These are phyloP conservation scores for Ailanthus altissimus DNA, from an alignment of 345 rosid species.

Conservation along the genomic window DNA sequence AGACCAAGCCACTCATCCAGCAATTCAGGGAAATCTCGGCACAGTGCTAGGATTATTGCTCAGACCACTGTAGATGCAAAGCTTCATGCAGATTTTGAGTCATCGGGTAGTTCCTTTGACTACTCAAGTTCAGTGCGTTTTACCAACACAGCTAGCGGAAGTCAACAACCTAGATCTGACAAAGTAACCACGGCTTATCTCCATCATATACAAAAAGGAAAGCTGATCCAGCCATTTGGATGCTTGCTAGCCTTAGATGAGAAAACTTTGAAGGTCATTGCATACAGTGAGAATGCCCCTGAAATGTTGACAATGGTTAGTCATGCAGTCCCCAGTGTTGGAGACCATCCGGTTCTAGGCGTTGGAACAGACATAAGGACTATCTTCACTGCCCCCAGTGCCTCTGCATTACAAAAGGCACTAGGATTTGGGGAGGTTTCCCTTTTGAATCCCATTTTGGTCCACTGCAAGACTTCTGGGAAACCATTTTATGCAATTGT, in stretches of 20 bases:
- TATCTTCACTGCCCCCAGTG: slow-evolving; percentile 83
- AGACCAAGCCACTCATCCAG: slow-evolving; percentile 75
- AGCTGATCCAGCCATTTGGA: slow-evolving; percentile 92
- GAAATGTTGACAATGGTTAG: slow-evolving; percentile 88
- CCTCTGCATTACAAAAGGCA: slow-evolving; percentile 84
- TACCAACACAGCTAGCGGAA: slow-evolving; percentile 37
- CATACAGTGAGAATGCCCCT: slow-evolving; percentile 91
- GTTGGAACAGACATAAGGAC: slow-evolving; percentile 74
- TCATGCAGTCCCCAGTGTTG: slow-evolving; percentile 93
- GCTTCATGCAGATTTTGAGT: slow-evolving; percentile 88
- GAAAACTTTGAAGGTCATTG: slow-evolving; percentile 80
- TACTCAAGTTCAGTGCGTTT: slow-evolving; percentile 82
- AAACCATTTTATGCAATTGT: slow-evolving; percentile 92
- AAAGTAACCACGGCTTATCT: slow-evolving; percentile 87
- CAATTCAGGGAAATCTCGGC: slow-evolving; percentile 72
- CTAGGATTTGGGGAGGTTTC: slow-evolving; percentile 88
- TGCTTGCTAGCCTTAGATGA: slow-evolving; percentile 94
- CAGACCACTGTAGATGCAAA: slow-evolving; percentile 94
- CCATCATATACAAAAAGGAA: slow-evolving; percentile 94
- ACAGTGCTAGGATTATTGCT: slow-evolving; percentile 81
- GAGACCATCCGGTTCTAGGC: slow-evolving; percentile 75
- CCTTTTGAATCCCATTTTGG: slow-evolving; percentile 87
- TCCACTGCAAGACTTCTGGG: slow-evolving; percentile 93
- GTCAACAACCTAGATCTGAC: slow-evolving; percentile 70
- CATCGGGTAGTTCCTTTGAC: slow-evolving; percentile 86